Evolutionary conservation across 805 yeast species (phyloP), one percentile per base, ranked within the genome.

Genomic region (Candida silvatica): DNA sequence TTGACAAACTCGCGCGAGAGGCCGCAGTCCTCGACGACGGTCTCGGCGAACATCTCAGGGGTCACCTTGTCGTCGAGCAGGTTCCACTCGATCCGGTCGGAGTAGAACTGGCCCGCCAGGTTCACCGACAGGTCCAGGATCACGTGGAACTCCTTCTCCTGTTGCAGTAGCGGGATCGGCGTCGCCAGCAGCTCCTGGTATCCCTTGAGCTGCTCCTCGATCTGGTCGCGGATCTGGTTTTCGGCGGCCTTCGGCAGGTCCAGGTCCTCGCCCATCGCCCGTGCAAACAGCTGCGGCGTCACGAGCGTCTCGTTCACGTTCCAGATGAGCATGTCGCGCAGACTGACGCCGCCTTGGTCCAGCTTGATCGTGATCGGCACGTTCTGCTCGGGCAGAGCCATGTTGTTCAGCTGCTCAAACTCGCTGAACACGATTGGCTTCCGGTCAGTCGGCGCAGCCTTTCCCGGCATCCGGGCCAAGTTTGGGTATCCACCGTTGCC

Each of bases 71-170:
- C 67, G 42, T 61, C 68, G 6, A 61, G 50, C 29, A 92, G 64
- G 51, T 92, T 94, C 97, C 97, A 90, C 58, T 92, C 97, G 44
- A 92, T 80, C 54, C 82, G 81, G 58, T 92, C 98, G 46, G 87
- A 95, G 49, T 78, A 87, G 28, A 88, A 68, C 46, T 78, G 79
- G 52, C 83, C 83, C 44, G 87, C 86, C 41, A 92, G 62, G 51
- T 81, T 85, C 32, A 92, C 83, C 12, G 90, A 77, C 26, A 92
- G 59, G 43, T 86, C 83, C 24, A 92, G 70, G 3, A 92, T 70
- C 2, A 83, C 94, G 49, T 83, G 92, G 20, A 79, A 60, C 38
- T 77, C 84, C 26, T 59, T 62, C 38, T 54, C 58, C 30, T 44
- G 44, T 26, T 42, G 45, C 19, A 43, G 39, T 34, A 46, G 35